Percentiles rank a stretch among this genome's conserved stretches.
Evolutionary conservation across 164 flowering plant species (phyloP).

Genomic region (Vitis cinerea): DNA sequence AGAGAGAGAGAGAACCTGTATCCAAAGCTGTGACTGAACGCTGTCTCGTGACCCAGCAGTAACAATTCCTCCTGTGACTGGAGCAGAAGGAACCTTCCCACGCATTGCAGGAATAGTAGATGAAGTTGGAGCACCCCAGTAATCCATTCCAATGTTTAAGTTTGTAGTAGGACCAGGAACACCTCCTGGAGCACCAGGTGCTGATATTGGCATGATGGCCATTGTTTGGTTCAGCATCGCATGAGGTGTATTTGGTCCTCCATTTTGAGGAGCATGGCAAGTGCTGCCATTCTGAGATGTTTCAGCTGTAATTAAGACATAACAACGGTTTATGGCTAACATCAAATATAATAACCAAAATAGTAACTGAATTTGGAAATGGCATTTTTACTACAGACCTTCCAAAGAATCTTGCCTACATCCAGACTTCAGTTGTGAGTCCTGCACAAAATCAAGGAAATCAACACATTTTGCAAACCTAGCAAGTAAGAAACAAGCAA

Average conservation of each 20-base stretch:
- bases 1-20: constrained; percentile 48
- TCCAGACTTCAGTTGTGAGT: constrained; percentile 65
- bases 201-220: constrained; percentile 54
- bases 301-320: constrained; percentile 43
- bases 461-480: neutral
- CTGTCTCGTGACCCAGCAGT: constrained; percentile 70
- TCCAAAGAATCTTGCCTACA: constrained; percentile 58
- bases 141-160: constrained; percentile 96
- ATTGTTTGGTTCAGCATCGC: constrained; percentile 51
- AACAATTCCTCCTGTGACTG: constrained; percentile 58
- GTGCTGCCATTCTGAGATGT: constrained; percentile 67
- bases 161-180: constrained; percentile 87
- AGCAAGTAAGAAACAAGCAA: neutral
- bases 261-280: constrained; percentile 49
- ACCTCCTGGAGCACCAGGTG: constrained; percentile 51
- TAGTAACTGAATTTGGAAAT: neutral
- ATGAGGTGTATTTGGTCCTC: constrained; percentile 46
- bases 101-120: constrained; percentile 56
- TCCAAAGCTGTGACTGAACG: constrained; percentile 72
- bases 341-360: neutral
- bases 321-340: neutral
- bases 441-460: constrained; percentile 41
- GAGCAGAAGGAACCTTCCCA: constrained; percentile 65
- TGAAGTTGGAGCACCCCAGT: constrained; percentile 74
- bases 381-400: constrained; percentile 35